Base-by-base conservation (phyloP, 805 yeast genomes). In the Lipomyces orientalis region DNA sequence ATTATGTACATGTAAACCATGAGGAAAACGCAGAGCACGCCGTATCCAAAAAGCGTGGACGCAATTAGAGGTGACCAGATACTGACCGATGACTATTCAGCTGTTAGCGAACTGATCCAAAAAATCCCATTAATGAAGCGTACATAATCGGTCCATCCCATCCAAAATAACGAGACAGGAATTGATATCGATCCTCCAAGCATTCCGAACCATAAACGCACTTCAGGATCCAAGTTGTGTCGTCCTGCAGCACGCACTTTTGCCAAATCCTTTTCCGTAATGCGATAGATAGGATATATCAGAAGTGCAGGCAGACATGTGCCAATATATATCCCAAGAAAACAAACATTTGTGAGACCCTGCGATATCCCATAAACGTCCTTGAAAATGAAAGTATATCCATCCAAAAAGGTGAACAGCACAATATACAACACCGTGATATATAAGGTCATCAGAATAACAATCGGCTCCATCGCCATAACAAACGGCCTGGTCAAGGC, bases 331-430 rank as follows among this genome's bases (percentile, higher is more conserved):
- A 69, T 62, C n/a, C 64, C 67, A 29, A 66, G 12, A 29, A 66
- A 69, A 16, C 56, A 37, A 6, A 67, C 43, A 31, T 64, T 69
- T 2, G 71, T 60, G 25, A 66, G 62, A 5, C 70, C 70, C 33
- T 69, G 67, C 19, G 65, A 62, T 64, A 85, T 87, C 2, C 79
- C 77, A 72, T 86, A 88, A 4, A 84, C 84, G 39, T 76, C 77
- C 14, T 74, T 75, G 73, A 87, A 86, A 19, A 87, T 83, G 68
- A 82, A 82, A 8, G 90, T 89, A 67, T 85, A 84, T 1, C 88
- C 87, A 35, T 86, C 84, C 74, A 88, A 85, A 52, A 85, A 87
- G 73, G 87, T 75, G 75, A 87, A 88, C 46, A 87, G 80, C 55
- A 87, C 84, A 0, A 88, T 88, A 61, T 87, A 77, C 10, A 84